These are phyloP conservation scores for Beauveria sp. DNA, from an alignment of 2,329 filamentous ascomycete genomes.

Conservation along the genomic window DNA sequence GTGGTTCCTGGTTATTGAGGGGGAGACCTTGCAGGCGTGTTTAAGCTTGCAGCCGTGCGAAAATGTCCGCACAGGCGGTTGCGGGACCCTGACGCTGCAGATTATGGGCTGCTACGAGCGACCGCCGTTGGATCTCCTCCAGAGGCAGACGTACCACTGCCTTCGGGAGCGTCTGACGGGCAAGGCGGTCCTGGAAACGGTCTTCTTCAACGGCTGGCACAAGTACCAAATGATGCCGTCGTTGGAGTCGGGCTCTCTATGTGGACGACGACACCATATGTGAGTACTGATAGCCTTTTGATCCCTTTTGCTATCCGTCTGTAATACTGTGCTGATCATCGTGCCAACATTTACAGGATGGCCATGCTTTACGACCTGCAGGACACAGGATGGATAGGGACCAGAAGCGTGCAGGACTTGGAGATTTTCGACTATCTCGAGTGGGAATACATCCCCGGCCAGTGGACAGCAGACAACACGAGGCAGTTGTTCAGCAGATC, in stretches of 20 bases:
- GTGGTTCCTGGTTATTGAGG: conserved; percentile 3
- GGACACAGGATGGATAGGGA: background rate
- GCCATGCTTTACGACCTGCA: background rate
- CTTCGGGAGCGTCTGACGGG: background rate
- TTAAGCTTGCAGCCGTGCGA: background rate
- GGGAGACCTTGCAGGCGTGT: background rate
- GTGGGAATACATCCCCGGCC: background rate
- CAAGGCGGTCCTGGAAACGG: background rate
- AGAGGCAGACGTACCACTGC: background rate
- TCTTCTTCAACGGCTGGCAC: background rate
- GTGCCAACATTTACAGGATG: background rate
- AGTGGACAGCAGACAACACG: background rate
- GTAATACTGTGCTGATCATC: background rate
- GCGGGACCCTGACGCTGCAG: background rate
- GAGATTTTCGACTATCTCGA: background rate
- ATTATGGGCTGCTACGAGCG: background rate
- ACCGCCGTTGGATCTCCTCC: background rate
- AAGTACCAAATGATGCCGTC: background rate
- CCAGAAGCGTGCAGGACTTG: background rate
- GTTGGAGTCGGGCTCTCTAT: background rate
- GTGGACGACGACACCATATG: background rate
- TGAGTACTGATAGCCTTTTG: background rate
- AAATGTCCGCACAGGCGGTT: background rate
- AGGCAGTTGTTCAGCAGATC: background rate
- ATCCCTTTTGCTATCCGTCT: background rate